A percentile compares a stretch with the other conserved stretches of the same genome.
These are phyloP conservation scores for Mycena citricolor DNA, from an alignment of 1,284 basidiomycete genomes.

Conservation along the genomic window DNA sequence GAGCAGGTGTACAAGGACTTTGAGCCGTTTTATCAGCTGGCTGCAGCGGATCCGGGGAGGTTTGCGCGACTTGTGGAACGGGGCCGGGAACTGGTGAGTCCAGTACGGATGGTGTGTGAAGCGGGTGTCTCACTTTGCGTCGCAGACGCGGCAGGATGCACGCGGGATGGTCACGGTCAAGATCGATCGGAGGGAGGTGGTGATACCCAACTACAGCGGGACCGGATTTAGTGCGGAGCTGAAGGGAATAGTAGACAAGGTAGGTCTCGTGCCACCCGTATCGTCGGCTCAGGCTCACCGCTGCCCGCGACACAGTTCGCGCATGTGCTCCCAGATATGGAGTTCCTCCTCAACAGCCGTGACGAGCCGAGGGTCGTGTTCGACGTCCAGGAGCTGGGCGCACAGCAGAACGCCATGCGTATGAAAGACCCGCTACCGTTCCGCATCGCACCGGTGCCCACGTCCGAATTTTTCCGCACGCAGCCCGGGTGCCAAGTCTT, in stretches of 20 bases:
- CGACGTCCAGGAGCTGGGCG: neutral
- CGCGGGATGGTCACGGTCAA: too few species aligned
- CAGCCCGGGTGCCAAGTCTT: neutral
- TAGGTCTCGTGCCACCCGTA: too few species aligned
- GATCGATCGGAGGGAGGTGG: too few species aligned
- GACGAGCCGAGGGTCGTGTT: conserved; percentile 11
- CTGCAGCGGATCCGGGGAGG: neutral
- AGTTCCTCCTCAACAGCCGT: conserved; percentile 6
- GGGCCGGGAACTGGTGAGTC: neutral
- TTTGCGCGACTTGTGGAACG: neutral
- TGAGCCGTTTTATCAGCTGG: conserved; percentile 2
- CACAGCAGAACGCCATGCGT: neutral
- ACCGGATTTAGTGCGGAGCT: too few species aligned
- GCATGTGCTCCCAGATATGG: conserved; percentile 5
- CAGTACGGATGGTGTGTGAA: neutral
- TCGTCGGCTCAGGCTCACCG: too few species aligned
- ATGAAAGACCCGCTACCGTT: conserved; percentile 2
- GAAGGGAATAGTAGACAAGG: too few species aligned
- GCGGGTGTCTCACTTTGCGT: too few species aligned
- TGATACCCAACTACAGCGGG: too few species aligned
- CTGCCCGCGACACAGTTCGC: too few species aligned
- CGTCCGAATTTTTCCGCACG: conserved; percentile 1
- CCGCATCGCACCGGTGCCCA: neutral
- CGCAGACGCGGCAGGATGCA: too few species aligned
- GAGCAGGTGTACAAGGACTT: neutral